Evolutionary conservation across 2,329 filamentous ascomycete genomes (phyloP), one percentile per base, ranked within the genome.

Genomic region (Colletotrichum karsti): DNA sequence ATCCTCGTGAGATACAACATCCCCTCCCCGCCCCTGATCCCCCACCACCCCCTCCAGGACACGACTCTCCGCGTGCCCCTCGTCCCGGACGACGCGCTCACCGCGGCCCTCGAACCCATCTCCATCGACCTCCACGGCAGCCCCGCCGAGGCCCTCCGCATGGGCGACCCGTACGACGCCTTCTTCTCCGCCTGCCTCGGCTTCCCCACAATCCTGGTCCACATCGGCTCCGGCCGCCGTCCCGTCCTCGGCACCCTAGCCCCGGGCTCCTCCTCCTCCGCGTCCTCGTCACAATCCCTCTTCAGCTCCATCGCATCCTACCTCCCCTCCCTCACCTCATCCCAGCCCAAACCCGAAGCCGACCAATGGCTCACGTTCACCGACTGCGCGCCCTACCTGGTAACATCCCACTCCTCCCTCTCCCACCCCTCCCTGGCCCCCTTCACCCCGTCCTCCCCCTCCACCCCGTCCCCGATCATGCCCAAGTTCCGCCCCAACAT

Each of bases 401-500:
- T 97, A 24, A 85, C 91, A 5, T 93, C 90, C 1, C 85, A 90
- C 68, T 86, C 88, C 2, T 96, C 92, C 1, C 85, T 95, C n/a
- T 79, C 84, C 20, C 85, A 93, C 72, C 87, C 64, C 6, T 97
- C 51, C 88, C 87, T 35, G 76, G 76, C 6, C 84, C 90, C 4
- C 78, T 93, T 6, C 42, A 6, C 30, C 42, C 9, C 55, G 7
- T n/a, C 26, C 9, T 15, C 28, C 28, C 30, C 79, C 84, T 30
- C 9, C 22, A 3, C 0, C 79, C 80, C 79, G 12, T 71, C 71
- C 2, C 85, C 91, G 59, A 42, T 67, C 53, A 88, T 92, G 75
- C 86, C 85, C 41, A 92, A 91, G 73, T 92, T 94, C 77, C 87
- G 92, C 37, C 91, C 92, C 1, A 94, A 93, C 75, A 87, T 94